Evolutionary conservation across 345 rosid species (phyloP).

Genomic region (Microcos paniculata): DNA sequence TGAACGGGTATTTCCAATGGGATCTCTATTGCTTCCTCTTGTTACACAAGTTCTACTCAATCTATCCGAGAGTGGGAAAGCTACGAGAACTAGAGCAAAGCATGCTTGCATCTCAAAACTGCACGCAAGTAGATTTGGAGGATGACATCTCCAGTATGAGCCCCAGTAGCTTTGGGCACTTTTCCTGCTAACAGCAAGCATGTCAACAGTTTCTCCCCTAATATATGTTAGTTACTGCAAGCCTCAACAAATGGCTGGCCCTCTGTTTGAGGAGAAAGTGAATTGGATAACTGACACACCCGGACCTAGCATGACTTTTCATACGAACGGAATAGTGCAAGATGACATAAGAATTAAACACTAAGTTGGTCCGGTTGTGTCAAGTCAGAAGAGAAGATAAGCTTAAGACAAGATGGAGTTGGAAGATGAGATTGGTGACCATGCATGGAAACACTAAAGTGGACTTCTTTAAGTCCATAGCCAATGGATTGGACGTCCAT

Average conservation of each 20-base stretch:
- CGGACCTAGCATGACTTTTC: no score
- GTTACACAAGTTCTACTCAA: conserved; percentile 26
- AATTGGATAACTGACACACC: background rate
- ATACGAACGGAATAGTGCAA: no score
- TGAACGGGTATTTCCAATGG: background rate
- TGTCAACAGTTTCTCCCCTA: background rate
- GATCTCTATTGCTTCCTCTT: conserved; percentile 23
- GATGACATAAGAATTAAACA: no score
- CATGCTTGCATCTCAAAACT: background rate
- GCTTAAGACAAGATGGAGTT: no score
- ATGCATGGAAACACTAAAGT: no score
- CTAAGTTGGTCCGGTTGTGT: no score
- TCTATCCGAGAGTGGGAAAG: conserved; percentile 28
- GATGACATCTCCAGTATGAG: background rate
- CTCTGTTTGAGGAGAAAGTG: background rate
- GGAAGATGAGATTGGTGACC: no score
- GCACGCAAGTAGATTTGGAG: background rate
- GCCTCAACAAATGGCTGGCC: background rate
- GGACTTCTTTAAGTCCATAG: no score
- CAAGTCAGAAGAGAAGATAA: no score
- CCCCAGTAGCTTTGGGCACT: no score
- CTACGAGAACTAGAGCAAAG: conserved; percentile 18
- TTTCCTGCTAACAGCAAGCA: background rate
- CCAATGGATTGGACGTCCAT: no score
- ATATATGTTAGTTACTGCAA: background rate